phyloP scores from a whole-genome alignment of 768 basidiomycete species.

The Mrakia frigida region DNA sequence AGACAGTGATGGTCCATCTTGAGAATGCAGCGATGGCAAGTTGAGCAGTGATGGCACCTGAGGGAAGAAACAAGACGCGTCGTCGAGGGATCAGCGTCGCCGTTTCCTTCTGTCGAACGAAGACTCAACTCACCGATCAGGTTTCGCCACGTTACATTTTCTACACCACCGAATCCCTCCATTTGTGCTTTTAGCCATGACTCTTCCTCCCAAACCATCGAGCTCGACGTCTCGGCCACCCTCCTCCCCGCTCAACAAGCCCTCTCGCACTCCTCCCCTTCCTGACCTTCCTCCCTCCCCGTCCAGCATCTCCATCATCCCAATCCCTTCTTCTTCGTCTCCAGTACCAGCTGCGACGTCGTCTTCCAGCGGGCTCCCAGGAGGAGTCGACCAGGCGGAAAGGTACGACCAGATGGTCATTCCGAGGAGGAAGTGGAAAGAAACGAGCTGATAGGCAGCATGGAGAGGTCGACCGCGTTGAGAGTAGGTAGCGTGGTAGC shows the following conservation, averaged over 20 bases:
- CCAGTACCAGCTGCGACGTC: background rate
- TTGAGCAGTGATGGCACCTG: constrained; percentile 27
- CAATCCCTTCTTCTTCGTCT: constrained; percentile 14
- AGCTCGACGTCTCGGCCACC: background rate
- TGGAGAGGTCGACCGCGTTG: background rate
- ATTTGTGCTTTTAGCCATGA: constrained; percentile 27
- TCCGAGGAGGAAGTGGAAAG: constrained; percentile 17
- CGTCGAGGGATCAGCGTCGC: background rate
- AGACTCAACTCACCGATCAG: constrained; percentile 14
- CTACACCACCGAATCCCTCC: constrained; percentile 20
- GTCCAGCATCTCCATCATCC: constrained; percentile 1
- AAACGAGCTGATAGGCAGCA: constrained; percentile 10
- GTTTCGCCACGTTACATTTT: constrained; percentile 21
- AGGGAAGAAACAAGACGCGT: background rate
- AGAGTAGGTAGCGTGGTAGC: constrained; percentile 15
- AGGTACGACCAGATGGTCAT: constrained; percentile 24
- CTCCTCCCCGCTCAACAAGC: background rate
- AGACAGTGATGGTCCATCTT: constrained; percentile 31
- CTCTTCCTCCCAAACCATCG: background rate
- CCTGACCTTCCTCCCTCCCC: background rate
- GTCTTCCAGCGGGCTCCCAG: constrained; percentile 14
- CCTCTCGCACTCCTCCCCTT: background rate
- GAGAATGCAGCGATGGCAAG: constrained; percentile 10
- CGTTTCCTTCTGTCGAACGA: background rate
- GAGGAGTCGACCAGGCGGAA: constrained; percentile 2